Evolutionary conservation across 805 yeast species (phyloP).

Genomic region (Hanseniaspora taiwanica): DNA sequence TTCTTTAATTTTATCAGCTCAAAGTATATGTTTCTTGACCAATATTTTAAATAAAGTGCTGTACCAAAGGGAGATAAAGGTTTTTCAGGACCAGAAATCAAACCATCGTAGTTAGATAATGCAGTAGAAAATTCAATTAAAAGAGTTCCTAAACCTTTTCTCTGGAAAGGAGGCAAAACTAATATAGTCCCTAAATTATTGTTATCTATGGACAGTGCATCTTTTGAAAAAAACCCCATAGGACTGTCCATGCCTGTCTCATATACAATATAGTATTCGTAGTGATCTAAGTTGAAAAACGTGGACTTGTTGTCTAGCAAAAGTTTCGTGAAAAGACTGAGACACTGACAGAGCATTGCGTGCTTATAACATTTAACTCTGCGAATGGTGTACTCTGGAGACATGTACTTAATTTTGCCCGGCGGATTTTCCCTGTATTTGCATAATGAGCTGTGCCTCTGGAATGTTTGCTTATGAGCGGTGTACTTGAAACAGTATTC

Average conservation of each 20-base stretch:
- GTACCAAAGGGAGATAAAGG: constrained; percentile 80
- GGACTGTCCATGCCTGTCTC: constrained; percentile 38
- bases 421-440: constrained; percentile 30
- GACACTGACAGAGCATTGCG: constrained; percentile 62
- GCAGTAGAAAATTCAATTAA: constrained; percentile 75
- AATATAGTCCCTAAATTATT: constrained; percentile 87
- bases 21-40: constrained; percentile 46
- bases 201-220: constrained; percentile 57
- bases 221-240: constrained; percentile 90
- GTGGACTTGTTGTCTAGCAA: constrained; percentile 85
- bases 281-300: constrained; percentile 63
- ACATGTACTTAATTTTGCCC: constrained; percentile 61
- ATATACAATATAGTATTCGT: constrained; percentile 67
- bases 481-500: constrained; percentile 78
- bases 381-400: constrained; percentile 41
- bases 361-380: constrained; percentile 56
- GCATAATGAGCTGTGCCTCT: constrained; percentile 38
- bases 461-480: constrained; percentile 30
- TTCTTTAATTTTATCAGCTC: constrained; percentile 27
- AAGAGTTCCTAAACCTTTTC: constrained; percentile 61
- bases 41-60: constrained; percentile 56
- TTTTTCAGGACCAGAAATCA: constrained; percentile 78
- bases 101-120: constrained; percentile 49
- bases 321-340: constrained; percentile 75
- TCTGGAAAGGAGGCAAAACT: constrained; percentile 85